Conservation (phyloP, 495 filamentous ascomycete genomes). For the Neurospora sublineolata region DNA sequence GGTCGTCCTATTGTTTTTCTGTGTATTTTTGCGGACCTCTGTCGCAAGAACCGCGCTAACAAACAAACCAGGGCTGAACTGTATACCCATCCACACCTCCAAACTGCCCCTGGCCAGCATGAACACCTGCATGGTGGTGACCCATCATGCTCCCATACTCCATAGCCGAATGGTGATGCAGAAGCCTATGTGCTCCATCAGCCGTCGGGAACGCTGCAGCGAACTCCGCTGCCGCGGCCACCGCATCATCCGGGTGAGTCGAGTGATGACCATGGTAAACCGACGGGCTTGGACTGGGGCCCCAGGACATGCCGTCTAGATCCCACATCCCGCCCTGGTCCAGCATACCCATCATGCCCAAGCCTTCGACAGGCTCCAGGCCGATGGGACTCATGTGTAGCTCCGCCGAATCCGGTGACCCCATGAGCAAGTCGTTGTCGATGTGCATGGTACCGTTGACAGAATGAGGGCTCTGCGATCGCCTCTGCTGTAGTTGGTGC, state of each 20-base stretch:
- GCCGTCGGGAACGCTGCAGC: constrained; percentile 12
- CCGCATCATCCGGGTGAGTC: not conserved
- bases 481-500: constrained; percentile 5
- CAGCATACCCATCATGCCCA: constrained; percentile 41
- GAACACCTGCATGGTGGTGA: constrained; percentile 3
- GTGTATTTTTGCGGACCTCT: not conserved
- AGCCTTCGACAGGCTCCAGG: constrained; percentile 37
- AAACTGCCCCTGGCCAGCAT: not conserved
- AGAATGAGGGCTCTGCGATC: constrained; percentile 16
- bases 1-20: not conserved
- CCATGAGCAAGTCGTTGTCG: constrained; percentile 23
- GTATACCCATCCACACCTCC: constrained; percentile 7
- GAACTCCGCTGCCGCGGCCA: not conserved
- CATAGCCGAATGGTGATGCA: constrained; percentile 6
- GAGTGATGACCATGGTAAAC: not conserved
- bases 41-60: not conserved
- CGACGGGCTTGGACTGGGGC: constrained; percentile 23
- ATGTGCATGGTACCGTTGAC: constrained; percentile 18
- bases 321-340: constrained; percentile 46
- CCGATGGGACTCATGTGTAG: constrained; percentile 40
- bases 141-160: constrained; percentile 7
- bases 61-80: not conserved
- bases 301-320: constrained; percentile 43
- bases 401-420: constrained; percentile 17
- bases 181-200: constrained; percentile 19